phyloP scores from a whole-genome alignment of 306 rosid species.

The Cucurbita maxima region DNA sequence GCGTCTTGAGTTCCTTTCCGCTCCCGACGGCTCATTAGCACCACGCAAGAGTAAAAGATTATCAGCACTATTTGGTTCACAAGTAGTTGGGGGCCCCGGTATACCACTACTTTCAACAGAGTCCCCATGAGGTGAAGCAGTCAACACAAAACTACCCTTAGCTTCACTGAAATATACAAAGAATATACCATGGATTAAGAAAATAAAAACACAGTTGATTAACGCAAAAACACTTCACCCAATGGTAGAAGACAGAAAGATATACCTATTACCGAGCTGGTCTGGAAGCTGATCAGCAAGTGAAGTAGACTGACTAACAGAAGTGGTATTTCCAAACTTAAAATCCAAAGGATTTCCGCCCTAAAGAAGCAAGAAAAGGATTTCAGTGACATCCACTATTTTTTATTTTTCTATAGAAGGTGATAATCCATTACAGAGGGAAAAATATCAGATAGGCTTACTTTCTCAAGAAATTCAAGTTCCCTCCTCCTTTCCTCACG shows the following conservation, averaged over 20 bases:
- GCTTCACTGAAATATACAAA: slow-evolving; percentile 57
- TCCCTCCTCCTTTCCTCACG: slow-evolving; percentile 93
- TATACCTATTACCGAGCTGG: slow-evolving; percentile 79
- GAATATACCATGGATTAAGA: slow-evolving; percentile 3
- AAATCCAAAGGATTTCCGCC: slow-evolving; percentile 98
- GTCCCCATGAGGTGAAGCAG: slow-evolving; percentile 96
- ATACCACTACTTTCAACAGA: slow-evolving; percentile 97
- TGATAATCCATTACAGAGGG: not conserved
- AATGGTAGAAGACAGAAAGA: slow-evolving; percentile 2
- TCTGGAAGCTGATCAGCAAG: slow-evolving; percentile 87
- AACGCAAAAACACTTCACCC: slow-evolving; percentile 9
- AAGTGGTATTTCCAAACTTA: slow-evolving; percentile 69
- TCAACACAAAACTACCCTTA: slow-evolving; percentile 89
- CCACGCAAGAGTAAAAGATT: slow-evolving; percentile 79
- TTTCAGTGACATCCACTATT: slow-evolving; percentile 3
- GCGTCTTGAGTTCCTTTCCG: slow-evolving; percentile 44
- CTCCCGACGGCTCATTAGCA: slow-evolving; percentile 54
- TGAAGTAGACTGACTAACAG: slow-evolving; percentile 94
- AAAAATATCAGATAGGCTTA: slow-evolving; percentile 18
- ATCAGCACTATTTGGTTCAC: slow-evolving; percentile 95
- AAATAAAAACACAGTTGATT: not conserved
- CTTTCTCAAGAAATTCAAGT: slow-evolving; percentile 95
- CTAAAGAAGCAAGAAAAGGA: slow-evolving; percentile 31
- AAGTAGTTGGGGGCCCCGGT: slow-evolving; percentile 60
- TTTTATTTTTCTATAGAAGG: not conserved